Percentiles rank a stretch among this genome's conserved stretches.
phyloP scores from a whole-genome alignment of 371 early-diverging fungal species.

The Apophysomyces sp. region DNA sequence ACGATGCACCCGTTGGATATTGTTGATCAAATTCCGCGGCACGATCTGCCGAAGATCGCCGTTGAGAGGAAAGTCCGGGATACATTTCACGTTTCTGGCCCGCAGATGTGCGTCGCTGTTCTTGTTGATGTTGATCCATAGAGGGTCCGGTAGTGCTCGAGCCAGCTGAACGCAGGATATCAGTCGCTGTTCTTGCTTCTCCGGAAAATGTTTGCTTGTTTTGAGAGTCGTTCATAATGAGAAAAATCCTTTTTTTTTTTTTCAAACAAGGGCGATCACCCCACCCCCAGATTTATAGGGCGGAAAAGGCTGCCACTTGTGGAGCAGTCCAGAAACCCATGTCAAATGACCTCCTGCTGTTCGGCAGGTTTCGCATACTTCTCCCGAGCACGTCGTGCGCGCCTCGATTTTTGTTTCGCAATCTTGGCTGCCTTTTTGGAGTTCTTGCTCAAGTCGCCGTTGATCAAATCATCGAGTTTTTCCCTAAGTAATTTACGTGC shows the following conservation, averaged over 20 bases:
- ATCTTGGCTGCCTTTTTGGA: slow-evolving; percentile 65
- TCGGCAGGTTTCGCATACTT: slow-evolving; percentile 30
- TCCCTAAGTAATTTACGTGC: slow-evolving; percentile 69
- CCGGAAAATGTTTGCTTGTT: not conserved
- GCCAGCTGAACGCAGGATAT: not conserved
- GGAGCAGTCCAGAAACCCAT: slow-evolving; percentile 1
- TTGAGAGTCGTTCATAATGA: not conserved
- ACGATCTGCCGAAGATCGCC: not conserved
- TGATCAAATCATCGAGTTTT: slow-evolving; percentile 69
- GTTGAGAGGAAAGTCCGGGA: not conserved
- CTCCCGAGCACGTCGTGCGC: slow-evolving; percentile 49
- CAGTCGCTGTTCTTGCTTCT: not conserved
- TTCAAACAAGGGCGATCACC: not conserved
- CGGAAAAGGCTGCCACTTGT: not conserved
- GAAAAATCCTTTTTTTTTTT: no score
- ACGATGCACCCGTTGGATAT: not conserved
- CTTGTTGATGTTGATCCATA: not conserved
- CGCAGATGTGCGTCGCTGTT: not conserved
- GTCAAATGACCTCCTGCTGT: not conserved
- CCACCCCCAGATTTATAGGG: not conserved
- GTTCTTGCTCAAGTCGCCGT: slow-evolving; percentile 68
- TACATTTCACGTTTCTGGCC: not conserved
- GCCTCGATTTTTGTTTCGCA: slow-evolving; percentile 56
- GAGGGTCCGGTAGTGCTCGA: not conserved
- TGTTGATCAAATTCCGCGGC: not conserved